Evolutionary conservation across 495 filamentous ascomycete genomes (phyloP).

Genomic region (Xylaria acuta): DNA sequence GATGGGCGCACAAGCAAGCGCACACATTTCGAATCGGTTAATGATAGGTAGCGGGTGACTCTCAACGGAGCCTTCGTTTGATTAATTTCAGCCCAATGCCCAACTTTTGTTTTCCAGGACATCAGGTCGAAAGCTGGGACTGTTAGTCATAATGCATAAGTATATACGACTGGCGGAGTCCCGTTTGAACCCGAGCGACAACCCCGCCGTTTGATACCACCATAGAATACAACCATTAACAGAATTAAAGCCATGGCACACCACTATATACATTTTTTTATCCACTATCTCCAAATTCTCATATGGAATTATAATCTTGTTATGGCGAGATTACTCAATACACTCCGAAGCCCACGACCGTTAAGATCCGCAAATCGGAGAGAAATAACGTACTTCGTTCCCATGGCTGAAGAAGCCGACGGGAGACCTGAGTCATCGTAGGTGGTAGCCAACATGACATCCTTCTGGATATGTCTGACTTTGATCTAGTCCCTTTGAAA

Average conservation of each 20-base stretch:
- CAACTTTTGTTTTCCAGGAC: neutral
- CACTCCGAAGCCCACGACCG: neutral
- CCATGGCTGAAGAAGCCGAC: constrained; percentile 20
- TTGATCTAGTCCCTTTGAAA: constrained; percentile 12
- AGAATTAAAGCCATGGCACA: constrained; percentile 17
- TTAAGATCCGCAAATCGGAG: neutral
- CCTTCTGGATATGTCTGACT: neutral
- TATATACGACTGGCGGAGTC: constrained; percentile 15
- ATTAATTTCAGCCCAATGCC: constrained; percentile 26
- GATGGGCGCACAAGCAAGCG: neutral
- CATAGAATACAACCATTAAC: neutral
- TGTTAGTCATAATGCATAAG: constrained; percentile 14
- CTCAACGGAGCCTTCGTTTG: constrained; percentile 11
- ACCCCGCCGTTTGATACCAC: constrained; percentile 20
- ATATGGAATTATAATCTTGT: constrained; percentile 15
- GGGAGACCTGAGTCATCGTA: constrained; percentile 27
- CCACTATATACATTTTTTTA: constrained; percentile 16
- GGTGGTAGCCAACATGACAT: neutral
- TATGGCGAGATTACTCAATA: constrained; percentile 12
- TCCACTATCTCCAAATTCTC: constrained; percentile 15
- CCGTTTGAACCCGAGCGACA: constrained; percentile 14
- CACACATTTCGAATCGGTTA: constrained; percentile 9
- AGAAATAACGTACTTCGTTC: constrained; percentile 1
- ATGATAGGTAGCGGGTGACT: constrained; percentile 19
- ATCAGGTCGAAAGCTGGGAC: constrained; percentile 12